Evolutionary conservation across 2,329 filamentous ascomycete genomes (phyloP), one percentile per base, ranked within the genome.

Genomic region (Davidsoniella eucalypti): DNA sequence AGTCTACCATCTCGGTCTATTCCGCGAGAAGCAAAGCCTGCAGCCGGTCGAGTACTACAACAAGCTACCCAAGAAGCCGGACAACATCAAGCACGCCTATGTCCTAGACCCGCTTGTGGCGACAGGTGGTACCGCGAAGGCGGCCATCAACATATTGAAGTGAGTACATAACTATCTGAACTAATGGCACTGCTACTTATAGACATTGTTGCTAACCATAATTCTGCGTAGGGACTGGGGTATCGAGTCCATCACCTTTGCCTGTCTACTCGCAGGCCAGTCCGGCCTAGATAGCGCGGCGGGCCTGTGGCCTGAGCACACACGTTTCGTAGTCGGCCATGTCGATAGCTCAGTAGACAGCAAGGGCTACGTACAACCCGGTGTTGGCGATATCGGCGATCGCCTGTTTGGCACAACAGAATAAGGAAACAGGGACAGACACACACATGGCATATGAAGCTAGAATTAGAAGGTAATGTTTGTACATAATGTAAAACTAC

Each of bases 21-120:
- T 90, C 72, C 86, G 88, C 61, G 88, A 95, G 63, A 86, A 84
- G 54, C 78, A 78, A 51, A 90, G 85, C 42, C 80, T 95, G 51
- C 79, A 87, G 59, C 87, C 88, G 2, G 88, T 95, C 52, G 88
- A 94, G 67, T 94, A 95, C 75, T 95, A 95, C 75, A 95, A 95
- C 72, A 94, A 94, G 66, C 80, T 95, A 17, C 87, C 87, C 36
- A 82, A 85, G 66, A 82, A 86, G 66, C 57, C 62, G 38, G 59
- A 60, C 43, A 67, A 67, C 55, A 50, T 49, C 41, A 52, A 49
- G 39, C 71, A 94, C 10, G 87, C 87, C 53, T 84, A 95, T 61
- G 70, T 95, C 50, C 76, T 94, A 44, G 90, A 96, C 61, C 92
- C 90, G 3, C 78, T 96, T 57, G 93, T 96, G 61, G 92, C 90